Base-by-base conservation (phyloP, 148 eudicot species). In the Camellia lanceoleosa region DNA sequence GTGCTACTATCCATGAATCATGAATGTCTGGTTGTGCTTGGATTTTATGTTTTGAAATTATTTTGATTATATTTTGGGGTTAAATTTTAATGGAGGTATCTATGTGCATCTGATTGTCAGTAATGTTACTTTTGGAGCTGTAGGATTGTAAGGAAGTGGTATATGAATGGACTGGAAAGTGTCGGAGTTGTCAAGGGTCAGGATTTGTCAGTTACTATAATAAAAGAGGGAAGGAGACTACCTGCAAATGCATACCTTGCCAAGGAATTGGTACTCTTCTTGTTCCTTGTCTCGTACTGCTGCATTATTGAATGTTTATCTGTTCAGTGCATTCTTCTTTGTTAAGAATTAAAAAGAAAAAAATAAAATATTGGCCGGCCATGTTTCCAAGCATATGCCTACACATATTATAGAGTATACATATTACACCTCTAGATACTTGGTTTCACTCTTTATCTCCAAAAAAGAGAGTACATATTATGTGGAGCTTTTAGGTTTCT, bases 91-190 rank as follows among this genome's bases (percentile, higher is more conserved):
- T 47, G 20, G 78, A 59, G 56, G 43, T 70, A 11, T 62, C 15
- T 30, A 11, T 65, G 71, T 15, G 71, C 77, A 68, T 54, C 41
- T 70, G 19, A n/a, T 49, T 1, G 23, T 13, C 4, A 30, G 12
- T 78, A 74, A 51, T n/a, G 18, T 69, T 71, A 15, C 72, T 62
- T 56, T 66, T 76, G 74, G 80, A 68, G 38, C 44, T 84, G 81
- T 82, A 95, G 98, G 98, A 95, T 83, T 95, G 99, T 81, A 92
- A 79, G 79, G 76, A 75, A 71, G 88, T 92, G 84, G 93, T 93
- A 30, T 95, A 93, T 78, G 97, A 95, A 84, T 95, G 99, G 99
- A 93, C 97, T n/a, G 99, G 99, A 15, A 89, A 88, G 81, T 95
- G 99, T 83, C 90, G 97, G 73, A 93, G 99, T 88, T 95, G 99